Conservation (phyloP, 768 basidiomycete species). For the Panus rudis region DNA sequence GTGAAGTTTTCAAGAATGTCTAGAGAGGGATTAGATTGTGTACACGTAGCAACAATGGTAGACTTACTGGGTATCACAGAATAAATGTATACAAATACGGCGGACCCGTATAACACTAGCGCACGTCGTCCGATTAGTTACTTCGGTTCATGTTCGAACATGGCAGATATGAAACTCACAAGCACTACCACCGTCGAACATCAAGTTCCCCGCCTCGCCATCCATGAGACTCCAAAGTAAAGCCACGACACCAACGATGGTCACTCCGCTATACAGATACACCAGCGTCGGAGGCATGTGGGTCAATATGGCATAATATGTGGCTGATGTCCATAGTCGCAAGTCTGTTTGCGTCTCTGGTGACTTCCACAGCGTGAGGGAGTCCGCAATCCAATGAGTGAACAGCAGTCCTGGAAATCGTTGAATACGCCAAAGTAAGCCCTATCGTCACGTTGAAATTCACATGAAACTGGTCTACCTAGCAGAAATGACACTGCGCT, state of each 20-base stretch:
- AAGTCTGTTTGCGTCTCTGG: constrained; percentile 67
- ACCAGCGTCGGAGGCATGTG: constrained; percentile 51
- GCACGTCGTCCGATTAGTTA: too few species aligned
- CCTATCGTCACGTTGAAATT: background rate
- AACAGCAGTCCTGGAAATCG: constrained; percentile 58
- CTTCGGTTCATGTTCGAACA: constrained; percentile 2
- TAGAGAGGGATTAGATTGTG: constrained; percentile 21
- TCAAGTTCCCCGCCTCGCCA: constrained; percentile 73
- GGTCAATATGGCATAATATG: constrained; percentile 75
- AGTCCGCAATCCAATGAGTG: constrained; percentile 93
- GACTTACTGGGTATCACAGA: constrained; percentile 75
- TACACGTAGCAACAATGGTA: constrained; percentile 1
- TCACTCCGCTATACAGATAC: constrained; percentile 51
- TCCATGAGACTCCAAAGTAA: constrained; percentile 77
- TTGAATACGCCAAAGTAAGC: constrained; percentile 1
- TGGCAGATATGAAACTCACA: constrained; percentile 40
- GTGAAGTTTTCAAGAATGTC: constrained; percentile 56
- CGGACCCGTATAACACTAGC: constrained; percentile 68
- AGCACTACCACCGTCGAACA: constrained; percentile 89
- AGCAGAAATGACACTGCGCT: constrained; percentile 76
- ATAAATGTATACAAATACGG: constrained; percentile 65
- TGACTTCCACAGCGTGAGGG: constrained; percentile 82
- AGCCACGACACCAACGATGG: constrained; percentile 53
- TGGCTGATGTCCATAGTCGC: constrained; percentile 74
- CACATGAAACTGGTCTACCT: constrained; percentile 41